A percentile compares a stretch with the other conserved stretches of the same genome.
These are phyloP conservation scores for Lentinula edodes DNA, from an alignment of 768 basidiomycete genomes.

Conservation along the genomic window DNA sequence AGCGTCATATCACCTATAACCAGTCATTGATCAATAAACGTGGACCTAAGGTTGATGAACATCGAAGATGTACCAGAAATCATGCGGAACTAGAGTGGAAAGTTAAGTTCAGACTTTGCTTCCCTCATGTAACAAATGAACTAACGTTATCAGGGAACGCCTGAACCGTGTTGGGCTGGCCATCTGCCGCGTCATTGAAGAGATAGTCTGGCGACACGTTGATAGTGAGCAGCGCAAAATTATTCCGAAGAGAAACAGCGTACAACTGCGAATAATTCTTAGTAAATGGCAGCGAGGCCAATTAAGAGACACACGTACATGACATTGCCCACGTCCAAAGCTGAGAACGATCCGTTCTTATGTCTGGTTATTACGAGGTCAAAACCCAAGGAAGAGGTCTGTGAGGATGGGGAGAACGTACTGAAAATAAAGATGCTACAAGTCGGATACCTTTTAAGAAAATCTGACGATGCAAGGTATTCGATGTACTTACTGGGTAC, in stretches of 20 bases:
- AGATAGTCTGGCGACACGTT: slow-evolving; percentile 23
- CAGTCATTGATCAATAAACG: not conserved
- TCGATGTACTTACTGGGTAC: slow-evolving; percentile 35
- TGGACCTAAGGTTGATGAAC: not conserved
- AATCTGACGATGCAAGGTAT: not conserved
- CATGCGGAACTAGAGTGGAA: slow-evolving; percentile 41
- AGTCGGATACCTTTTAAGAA: slow-evolving; percentile 6
- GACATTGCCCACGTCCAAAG: slow-evolving; percentile 37
- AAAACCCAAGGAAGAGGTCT: not conserved
- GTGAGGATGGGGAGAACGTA: slow-evolving; percentile 15
- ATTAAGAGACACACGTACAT: slow-evolving; percentile 26
- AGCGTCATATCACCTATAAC: slow-evolving; percentile 33
- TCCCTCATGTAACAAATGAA: not conserved
- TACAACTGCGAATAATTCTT: slow-evolving; percentile 11
- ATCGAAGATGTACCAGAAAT: slow-evolving; percentile 33
- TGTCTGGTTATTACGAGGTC: slow-evolving; percentile 22
- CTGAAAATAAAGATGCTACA: slow-evolving; percentile 48
- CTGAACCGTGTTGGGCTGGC: slow-evolving; percentile 40
- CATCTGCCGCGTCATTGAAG: slow-evolving; percentile 34
- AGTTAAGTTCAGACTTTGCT: not conserved
- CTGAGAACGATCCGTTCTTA: slow-evolving; percentile 42
- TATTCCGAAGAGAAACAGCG: not conserved
- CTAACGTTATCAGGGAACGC: slow-evolving; percentile 52
- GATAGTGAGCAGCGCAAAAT: not conserved
- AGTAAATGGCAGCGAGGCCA: not conserved